Percentiles rank a stretch among this genome's conserved stretches.
phyloP scores from a whole-genome alignment of 768 basidiomycete genomes.

The Phallus indusiatus region DNA sequence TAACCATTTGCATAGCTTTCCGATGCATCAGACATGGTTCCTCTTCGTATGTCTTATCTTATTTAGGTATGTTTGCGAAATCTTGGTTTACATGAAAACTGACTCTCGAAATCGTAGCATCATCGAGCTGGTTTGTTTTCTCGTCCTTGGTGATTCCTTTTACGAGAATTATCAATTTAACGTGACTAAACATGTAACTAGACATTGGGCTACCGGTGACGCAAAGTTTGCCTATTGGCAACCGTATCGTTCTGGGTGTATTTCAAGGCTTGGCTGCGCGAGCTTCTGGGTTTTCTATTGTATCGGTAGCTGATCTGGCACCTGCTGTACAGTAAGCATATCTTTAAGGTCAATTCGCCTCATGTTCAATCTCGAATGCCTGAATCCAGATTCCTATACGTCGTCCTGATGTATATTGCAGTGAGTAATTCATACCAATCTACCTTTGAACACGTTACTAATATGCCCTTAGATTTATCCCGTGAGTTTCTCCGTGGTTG shows the following conservation, averaged over 20 bases:
- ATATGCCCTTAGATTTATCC: not conserved
- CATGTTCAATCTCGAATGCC: not conserved
- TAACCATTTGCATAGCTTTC: slow-evolving; percentile 35
- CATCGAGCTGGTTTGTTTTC: slow-evolving; percentile 77
- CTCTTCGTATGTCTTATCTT: slow-evolving; percentile 57
- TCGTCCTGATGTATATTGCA: slow-evolving; percentile 91
- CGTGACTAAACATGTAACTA: slow-evolving; percentile 20
- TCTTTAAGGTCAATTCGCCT: not conserved
- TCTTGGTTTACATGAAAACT: not conserved
- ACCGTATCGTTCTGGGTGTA: slow-evolving; percentile 63
- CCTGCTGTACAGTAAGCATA: slow-evolving; percentile 76
- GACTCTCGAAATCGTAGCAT: not conserved
- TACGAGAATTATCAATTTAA: not conserved
- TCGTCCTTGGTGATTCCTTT: slow-evolving; percentile 3
- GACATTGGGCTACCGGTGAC: slow-evolving; percentile 75
- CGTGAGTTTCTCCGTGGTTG: not conserved
- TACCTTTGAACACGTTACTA: not conserved
- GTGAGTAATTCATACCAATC: not conserved
- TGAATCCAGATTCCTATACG: slow-evolving; percentile 59
- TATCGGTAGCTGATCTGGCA: slow-evolving; percentile 62
- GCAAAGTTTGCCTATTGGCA: slow-evolving; percentile 56
- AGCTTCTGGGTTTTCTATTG: slow-evolving; percentile 79
- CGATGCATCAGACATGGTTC: slow-evolving; percentile 92
- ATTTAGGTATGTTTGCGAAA: slow-evolving; percentile 47
- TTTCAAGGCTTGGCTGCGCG: slow-evolving; percentile 78